phyloP scores from a whole-genome alignment of 768 basidiomycete species.

The Pholiota microspora region DNA sequence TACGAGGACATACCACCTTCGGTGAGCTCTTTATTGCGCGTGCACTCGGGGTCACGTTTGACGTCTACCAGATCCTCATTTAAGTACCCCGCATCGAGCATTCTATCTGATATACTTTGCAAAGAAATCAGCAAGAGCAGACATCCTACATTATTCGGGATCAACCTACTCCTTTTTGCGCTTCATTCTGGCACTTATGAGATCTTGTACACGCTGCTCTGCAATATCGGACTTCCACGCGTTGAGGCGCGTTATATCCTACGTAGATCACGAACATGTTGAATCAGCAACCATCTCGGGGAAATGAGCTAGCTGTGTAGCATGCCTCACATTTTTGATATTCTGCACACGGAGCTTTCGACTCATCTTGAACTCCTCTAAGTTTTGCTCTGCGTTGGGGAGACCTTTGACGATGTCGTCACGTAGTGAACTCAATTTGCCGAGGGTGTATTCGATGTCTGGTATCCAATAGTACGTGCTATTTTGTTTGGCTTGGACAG shows the following conservation, averaged over 20 bases:
- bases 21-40: constrained; percentile 18
- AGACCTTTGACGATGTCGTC: constrained; percentile 13
- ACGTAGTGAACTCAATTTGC: constrained; percentile 11
- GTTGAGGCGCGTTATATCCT: neutral
- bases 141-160: no score
- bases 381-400: constrained; percentile 19
- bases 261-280: no score
- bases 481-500: neutral
- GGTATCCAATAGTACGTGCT: constrained; percentile 26
- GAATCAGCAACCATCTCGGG: neutral
- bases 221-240: neutral
- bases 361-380: constrained; percentile 22
- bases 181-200: neutral
- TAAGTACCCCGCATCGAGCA: constrained; percentile 8
- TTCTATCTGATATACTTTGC: constrained; percentile 5
- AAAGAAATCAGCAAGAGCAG: neutral
- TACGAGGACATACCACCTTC: constrained; percentile 20
- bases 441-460: constrained; percentile 24
- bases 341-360: constrained; percentile 13
- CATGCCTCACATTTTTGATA: constrained; percentile 14
- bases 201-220: neutral
- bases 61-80: neutral
- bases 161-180: neutral
- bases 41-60: neutral
- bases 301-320: no score